A percentile compares a stretch with the other conserved stretches of the same genome.
Conservation (phyloP, 2,329 filamentous ascomycete species). For the Monosporascus sp. region DNA sequence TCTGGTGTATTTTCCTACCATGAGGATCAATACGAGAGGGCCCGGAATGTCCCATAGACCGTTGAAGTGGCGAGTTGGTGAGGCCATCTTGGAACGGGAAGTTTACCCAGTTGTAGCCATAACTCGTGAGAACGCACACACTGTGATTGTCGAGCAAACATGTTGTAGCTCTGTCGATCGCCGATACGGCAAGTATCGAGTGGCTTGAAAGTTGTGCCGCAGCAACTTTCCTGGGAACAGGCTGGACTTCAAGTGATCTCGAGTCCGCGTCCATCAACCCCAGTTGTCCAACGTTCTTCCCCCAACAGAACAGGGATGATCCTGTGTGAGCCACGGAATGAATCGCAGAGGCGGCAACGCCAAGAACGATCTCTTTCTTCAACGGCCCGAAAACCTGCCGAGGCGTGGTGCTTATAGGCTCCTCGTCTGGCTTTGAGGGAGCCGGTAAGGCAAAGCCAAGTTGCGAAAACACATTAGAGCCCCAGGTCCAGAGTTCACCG, state of each 20-base stretch:
- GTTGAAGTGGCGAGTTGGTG: slow-evolving; percentile 58
- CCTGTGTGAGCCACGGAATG: slow-evolving; percentile 88
- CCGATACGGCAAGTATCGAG: slow-evolving; percentile 72
- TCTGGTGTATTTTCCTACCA: slow-evolving; percentile 65
- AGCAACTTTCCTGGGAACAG: slow-evolving; percentile 78
- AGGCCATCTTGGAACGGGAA: slow-evolving; percentile 72
- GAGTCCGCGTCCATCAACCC: slow-evolving; percentile 94
- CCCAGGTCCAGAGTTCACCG: slow-evolving; percentile 94
- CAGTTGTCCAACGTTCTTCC: slow-evolving; percentile 90
- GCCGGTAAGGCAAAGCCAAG: slow-evolving; percentile 76
- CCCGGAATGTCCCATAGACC: slow-evolving; percentile 53
- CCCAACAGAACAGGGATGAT: slow-evolving; percentile 83
- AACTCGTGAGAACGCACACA: slow-evolving; percentile 92
- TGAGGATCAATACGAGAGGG: slow-evolving; percentile 59
- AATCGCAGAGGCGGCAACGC: slow-evolving; percentile 80
- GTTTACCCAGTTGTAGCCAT: slow-evolving; percentile 85
- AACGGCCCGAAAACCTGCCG: slow-evolving; percentile 87
- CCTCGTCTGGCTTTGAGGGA: slow-evolving; percentile 66
- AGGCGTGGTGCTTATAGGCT: slow-evolving; percentile 74
- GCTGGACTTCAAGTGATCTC: slow-evolving; percentile 79
- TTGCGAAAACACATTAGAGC: slow-evolving; percentile 78
- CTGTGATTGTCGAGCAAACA: slow-evolving; percentile 81
- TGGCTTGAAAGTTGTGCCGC: slow-evolving; percentile 68
- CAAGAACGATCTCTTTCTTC: slow-evolving; percentile 77
- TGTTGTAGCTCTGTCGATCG: slow-evolving; percentile 84